Evolutionary conservation across 2,329 filamentous ascomycete genomes (phyloP), one percentile per base, ranked within the genome.

Genomic region (Phialophora expanda): DNA sequence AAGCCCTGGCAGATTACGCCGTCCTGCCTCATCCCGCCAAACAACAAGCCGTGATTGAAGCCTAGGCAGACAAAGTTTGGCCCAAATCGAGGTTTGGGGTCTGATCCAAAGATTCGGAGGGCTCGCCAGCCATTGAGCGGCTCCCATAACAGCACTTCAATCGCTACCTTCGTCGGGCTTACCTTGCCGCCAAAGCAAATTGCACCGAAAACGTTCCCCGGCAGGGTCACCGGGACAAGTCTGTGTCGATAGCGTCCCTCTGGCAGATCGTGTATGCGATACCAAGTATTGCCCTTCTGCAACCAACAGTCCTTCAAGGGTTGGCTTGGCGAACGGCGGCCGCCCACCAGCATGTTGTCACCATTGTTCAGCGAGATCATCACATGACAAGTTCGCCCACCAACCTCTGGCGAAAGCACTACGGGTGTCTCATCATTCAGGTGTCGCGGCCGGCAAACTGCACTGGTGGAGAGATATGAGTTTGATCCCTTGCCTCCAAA

Each of bases 261-360:
- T 0, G 89, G 89, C 17, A 97, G 80, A 72, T 86, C 84, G 66
- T 89, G 82, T 14, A 86, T 84, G 68, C 81, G 83, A 65, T 83
- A 81, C 92, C 92, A 97, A 8, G 72, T 75, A 41, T 82, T 81
- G 59, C 84, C 84, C 61, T 85, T 82, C 69, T 89, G 86, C 2
- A 93, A 71, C 92, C 92, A 97, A 71, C 90, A 93, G 75, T 95
- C 91, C 41, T 81, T 80, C 44, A 92, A 80, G 1, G 87, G 87
- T 34, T 83, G 84, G 17, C 87, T 82, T 4, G 93, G 93, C 4
- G 92, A 94, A 20, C 85, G 83, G 64, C 93, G 85, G 6, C 94
- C 94, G 24, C 93, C 93, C 32, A 86, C 84, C 56, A 97, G 80
- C 9, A 97, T 78, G 65, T 84, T 84, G 17, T 86, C 85, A 22